Base-by-base conservation (phyloP, 1,139 yeast genomes). In the Komagataea norvegica region DNA sequence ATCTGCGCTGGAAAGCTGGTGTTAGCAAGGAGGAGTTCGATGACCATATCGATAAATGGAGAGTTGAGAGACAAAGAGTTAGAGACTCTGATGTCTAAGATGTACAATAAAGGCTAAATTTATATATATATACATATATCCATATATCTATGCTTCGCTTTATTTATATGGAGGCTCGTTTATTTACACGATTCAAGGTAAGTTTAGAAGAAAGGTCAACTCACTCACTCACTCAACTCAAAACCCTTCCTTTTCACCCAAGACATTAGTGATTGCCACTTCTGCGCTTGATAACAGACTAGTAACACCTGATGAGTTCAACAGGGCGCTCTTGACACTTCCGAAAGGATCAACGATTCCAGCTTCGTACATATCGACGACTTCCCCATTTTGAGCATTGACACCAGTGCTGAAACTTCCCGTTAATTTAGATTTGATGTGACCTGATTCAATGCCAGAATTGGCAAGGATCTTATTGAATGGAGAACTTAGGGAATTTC, bases 1-100 rank as follows among this genome's bases (percentile, higher is more conserved):
- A 54, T 7, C 48, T 61, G 25, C 57, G 67, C 49, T 63, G 68
- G 67, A 60, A 49, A 38, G 16, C 33, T 11, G 43, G 38, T 24
- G 29, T 54, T 31, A 36, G 34, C 8, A 36, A 33, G 18, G 37
- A 32, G 8, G 36, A 34, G 2, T 40, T 40, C 25, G 37, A 61
- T 16, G 11, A 29, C 10, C 30, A 38, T 14, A 15, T 34, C 5
- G 17, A 10, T 3, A 21, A 23, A n/a, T 38, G 36, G 29, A 29
- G 29, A 29, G 13, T n/a, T 7, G 31, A 32, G 16, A 35, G 39
- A 30, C 28, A 32, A 13, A 23, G 21, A 7, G 24, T 31, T n/a
- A 34, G 31, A 31, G 27, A 27, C 19, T 15, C 14, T 14, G 21
- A 19, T 21, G 25, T 29, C 10, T 19, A 27, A 15, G 17, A 16